Conservation (phyloP, 805 yeast species). For the Ogataea angusta region DNA sequence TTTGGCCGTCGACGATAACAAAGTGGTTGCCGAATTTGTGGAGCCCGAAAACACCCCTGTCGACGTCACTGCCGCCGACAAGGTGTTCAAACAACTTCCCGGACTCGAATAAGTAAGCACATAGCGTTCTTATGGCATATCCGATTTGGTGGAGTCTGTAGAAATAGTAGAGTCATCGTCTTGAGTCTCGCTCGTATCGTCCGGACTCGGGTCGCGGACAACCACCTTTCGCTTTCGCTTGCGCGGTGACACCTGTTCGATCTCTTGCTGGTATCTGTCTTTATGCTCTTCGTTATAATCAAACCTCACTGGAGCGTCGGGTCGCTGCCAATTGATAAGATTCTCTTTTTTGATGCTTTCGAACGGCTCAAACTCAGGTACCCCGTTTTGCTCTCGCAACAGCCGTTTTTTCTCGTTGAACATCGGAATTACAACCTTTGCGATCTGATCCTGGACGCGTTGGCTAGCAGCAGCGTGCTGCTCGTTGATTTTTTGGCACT, state of each 20-base stretch:
- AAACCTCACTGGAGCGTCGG: slow-evolving; percentile 18
- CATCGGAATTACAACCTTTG: slow-evolving; percentile 17
- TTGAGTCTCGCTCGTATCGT: background rate
- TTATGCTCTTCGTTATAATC: slow-evolving; percentile 14
- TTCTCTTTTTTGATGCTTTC: slow-evolving; percentile 12
- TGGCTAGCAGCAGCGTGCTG: slow-evolving; percentile 3
- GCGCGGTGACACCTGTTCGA: slow-evolving; percentile 19
- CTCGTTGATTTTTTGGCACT: slow-evolving; percentile 7
- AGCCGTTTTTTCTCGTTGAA: slow-evolving; percentile 19
- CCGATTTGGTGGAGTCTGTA: background rate
- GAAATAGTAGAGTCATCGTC: slow-evolving; percentile 9
- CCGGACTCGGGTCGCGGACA: background rate
- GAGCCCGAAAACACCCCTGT: slow-evolving; percentile 83
- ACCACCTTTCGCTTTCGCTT: slow-evolving; percentile 12
- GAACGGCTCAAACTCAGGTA: slow-evolving; percentile 4
- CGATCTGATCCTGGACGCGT: slow-evolving; percentile 7
- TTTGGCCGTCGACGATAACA: slow-evolving; percentile 70
- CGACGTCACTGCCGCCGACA: slow-evolving; percentile 47
- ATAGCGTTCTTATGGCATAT: background rate
- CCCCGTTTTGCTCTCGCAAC: slow-evolving; percentile 1
- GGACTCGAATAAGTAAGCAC: slow-evolving; percentile 20
- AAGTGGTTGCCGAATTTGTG: slow-evolving; percentile 59
- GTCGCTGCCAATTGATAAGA: slow-evolving; percentile 15
- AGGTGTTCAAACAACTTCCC: slow-evolving; percentile 36
- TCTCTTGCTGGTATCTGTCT: slow-evolving; percentile 14